Evolutionary conservation across 2,329 filamentous ascomycete species (phyloP).

Genomic region (Pseudopithomyces maydicus): DNA sequence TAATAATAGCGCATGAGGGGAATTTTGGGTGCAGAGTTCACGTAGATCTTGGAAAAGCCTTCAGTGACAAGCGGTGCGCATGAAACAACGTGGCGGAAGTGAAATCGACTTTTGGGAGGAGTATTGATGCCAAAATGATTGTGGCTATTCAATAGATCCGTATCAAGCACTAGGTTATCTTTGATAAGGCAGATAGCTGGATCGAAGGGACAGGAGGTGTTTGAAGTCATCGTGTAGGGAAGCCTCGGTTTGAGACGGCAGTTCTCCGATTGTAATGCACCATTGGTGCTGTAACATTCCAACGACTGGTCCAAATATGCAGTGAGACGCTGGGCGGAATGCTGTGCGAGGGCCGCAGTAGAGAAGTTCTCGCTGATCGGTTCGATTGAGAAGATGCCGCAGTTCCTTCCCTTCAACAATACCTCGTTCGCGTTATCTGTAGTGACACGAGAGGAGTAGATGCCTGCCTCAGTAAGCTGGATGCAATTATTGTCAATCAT

Average conservation of each 20-base stretch:
- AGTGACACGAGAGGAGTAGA: conserved; percentile 44
- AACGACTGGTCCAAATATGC: conserved; percentile 9
- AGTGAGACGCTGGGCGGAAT: not conserved
- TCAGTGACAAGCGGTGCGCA: conserved; percentile 28
- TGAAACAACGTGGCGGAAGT: conserved; percentile 18
- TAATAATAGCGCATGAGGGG: conserved; percentile 11
- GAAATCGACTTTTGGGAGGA: conserved; percentile 19
- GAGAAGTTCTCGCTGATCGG: not conserved
- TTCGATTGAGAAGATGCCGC: not conserved
- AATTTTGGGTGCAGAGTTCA: conserved; percentile 3
- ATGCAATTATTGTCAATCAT: not conserved
- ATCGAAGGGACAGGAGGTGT: conserved; percentile 24
- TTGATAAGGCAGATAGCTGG: conserved; percentile 17
- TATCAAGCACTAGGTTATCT: conserved; percentile 24
- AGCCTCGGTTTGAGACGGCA: conserved; percentile 23
- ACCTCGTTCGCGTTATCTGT: conserved; percentile 41
- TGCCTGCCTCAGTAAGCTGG: conserved; percentile 18
- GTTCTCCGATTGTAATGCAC: conserved; percentile 9
- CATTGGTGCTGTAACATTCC: conserved; percentile 21
- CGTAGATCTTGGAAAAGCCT: conserved; percentile 13
- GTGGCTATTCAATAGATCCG: conserved; percentile 24
- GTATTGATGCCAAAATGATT: conserved; percentile 30
- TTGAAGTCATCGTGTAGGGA: conserved; percentile 8
- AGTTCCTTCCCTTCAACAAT: conserved; percentile 28
- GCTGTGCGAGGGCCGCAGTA: not conserved